Evolutionary conservation across 257 asterid species (phyloP).

Genomic region (Jasminum sambac): DNA sequence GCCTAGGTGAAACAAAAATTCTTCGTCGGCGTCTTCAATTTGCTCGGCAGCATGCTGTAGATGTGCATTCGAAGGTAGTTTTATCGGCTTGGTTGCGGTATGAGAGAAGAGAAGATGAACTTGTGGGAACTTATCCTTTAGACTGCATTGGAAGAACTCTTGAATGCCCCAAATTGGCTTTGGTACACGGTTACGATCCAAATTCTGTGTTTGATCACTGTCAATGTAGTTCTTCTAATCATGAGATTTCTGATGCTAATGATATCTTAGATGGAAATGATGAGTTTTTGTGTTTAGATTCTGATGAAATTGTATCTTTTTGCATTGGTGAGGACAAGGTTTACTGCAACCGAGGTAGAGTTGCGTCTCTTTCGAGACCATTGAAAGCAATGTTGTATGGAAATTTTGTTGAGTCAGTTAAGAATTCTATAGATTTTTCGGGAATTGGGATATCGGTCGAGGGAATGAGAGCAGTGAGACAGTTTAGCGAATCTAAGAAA

Average conservation of each 20-base stretch:
- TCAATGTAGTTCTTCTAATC: constrained; percentile 24
- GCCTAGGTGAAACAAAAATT: constrained; percentile 52
- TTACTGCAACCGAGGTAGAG: constrained; percentile 40
- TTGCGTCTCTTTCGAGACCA: constrained; percentile 49
- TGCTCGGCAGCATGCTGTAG: constrained; percentile 47
- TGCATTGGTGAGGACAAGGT: constrained; percentile 39
- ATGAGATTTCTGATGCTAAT: constrained; percentile 1
- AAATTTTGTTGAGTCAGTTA: constrained; percentile 41
- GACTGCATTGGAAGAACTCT: constrained; percentile 56
- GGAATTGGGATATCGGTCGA: constrained; percentile 44
- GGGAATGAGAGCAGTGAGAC: constrained; percentile 42
- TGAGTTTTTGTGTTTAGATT: constrained; percentile 16
- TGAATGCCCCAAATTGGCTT: constrained; percentile 51
- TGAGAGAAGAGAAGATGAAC: constrained; percentile 60
- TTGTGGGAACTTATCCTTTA: constrained; percentile 42
- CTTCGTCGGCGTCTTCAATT: constrained; percentile 49
- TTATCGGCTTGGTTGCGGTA: constrained; percentile 65
- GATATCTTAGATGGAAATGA: constrained; percentile 22
- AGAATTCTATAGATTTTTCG: constrained; percentile 42
- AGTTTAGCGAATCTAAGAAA: constrained; percentile 35
- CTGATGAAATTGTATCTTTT: constrained; percentile 37
- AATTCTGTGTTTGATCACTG: constrained; percentile 43
- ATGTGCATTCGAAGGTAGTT: constrained; percentile 53
- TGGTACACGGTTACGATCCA: constrained; percentile 41
- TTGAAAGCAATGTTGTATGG: constrained; percentile 47